Evolutionary conservation across 345 rosid genomes (phyloP).

Genomic region (Odontarrhena argentea): DNA sequence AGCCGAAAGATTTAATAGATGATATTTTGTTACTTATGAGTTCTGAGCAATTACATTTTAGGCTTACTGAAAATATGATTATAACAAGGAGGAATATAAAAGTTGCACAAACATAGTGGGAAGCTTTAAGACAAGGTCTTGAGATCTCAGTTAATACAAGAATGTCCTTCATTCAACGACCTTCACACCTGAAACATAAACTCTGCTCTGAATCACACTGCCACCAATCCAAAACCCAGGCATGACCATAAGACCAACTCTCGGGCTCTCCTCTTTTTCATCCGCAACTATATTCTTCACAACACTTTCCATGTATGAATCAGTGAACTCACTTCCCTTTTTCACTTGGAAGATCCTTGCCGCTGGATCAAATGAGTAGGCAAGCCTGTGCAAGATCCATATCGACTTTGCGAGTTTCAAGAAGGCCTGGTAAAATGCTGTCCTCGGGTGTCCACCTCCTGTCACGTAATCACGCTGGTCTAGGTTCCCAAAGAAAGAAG

Average conservation of each 20-base stretch:
- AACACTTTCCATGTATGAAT: slow-evolving; percentile 78
- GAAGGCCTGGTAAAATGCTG: slow-evolving; percentile 74
- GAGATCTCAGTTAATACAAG: background rate
- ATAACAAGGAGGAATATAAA: slow-evolving; percentile 19
- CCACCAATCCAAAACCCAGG: slow-evolving; percentile 85
- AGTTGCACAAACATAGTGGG: slow-evolving; percentile 27
- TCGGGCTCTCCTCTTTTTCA: slow-evolving; percentile 56
- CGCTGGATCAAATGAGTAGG: slow-evolving; percentile 67
- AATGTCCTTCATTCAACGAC: slow-evolving; percentile 53
- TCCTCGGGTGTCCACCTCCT: slow-evolving; percentile 83
- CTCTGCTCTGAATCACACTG: slow-evolving; percentile 70
- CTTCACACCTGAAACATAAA: slow-evolving; percentile 72
- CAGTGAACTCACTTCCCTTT: slow-evolving; percentile 70
- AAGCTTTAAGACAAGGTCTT: slow-evolving; percentile 21
- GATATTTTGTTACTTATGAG: background rate
- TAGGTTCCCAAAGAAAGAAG: slow-evolving; percentile 79
- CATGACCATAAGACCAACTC: slow-evolving; percentile 79
- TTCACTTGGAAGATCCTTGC: slow-evolving; percentile 70
- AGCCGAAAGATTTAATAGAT: background rate
- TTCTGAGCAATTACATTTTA: slow-evolving; percentile 18
- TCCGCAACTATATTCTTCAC: slow-evolving; percentile 63
- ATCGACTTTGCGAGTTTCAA: slow-evolving; percentile 72
- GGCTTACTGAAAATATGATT: slow-evolving; percentile 7
- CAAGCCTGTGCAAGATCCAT: slow-evolving; percentile 82
- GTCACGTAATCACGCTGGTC: slow-evolving; percentile 70